phyloP scores from a whole-genome alignment of 768 basidiomycete species.

The Calocera viscosa region DNA sequence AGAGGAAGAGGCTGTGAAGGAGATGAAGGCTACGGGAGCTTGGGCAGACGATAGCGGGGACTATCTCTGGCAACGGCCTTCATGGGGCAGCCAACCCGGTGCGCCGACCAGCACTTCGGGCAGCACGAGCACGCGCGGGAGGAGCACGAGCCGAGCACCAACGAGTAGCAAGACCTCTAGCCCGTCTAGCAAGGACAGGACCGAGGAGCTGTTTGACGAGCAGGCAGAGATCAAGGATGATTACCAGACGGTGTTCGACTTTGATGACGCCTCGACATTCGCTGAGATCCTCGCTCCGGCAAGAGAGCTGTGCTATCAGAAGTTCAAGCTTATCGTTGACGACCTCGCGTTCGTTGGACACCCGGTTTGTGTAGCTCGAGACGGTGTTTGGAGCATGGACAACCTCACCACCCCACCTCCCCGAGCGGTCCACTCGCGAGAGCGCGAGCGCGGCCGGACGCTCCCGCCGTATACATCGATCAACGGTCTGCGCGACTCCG shows the following conservation, averaged over 20 bases:
- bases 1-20: constrained; percentile 9
- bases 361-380: constrained; percentile 68
- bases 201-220: too few relatives aligned
- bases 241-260: background rate
- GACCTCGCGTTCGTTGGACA: constrained; percentile 89
- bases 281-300: constrained; percentile 67
- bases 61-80: background rate
- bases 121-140: too few relatives aligned
- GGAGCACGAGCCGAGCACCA: too few relatives aligned
- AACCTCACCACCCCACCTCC: constrained; percentile 14
- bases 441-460: too few relatives aligned
- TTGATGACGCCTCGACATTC: constrained; percentile 56
- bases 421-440: background rate
- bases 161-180: too few relatives aligned
- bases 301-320: constrained; percentile 74
- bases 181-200: too few relatives aligned
- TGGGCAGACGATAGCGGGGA: constrained; percentile 13
- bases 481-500: too few relatives aligned
- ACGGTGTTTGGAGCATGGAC: constrained; percentile 55
- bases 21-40: constrained; percentile 23
- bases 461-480: too few relatives aligned
- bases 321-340: constrained; percentile 85
- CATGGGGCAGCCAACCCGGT: background rate
- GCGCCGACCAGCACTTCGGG: too few relatives aligned
- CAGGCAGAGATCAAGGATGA: background rate